These are phyloP conservation scores for Fragosphaeria purpurea DNA, from an alignment of 2,329 filamentous ascomycete genomes.

Conservation along the genomic window DNA sequence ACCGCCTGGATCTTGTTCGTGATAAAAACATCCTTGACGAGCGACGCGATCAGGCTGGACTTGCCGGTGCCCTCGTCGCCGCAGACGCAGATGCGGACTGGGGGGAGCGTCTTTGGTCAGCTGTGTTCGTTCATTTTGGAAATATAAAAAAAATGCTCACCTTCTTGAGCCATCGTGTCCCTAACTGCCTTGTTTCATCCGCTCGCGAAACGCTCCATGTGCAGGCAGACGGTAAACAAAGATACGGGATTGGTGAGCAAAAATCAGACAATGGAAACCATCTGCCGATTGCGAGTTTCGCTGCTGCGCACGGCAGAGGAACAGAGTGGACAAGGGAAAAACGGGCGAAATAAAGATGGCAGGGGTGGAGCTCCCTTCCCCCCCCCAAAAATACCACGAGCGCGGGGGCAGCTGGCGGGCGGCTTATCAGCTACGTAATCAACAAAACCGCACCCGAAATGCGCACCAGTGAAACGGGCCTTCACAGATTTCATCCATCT, in stretches of 20 bases:
- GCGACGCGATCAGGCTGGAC: constrained; percentile 83
- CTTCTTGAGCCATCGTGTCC: constrained; percentile 5
- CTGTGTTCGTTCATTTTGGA: too few relatives aligned
- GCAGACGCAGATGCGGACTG: constrained; percentile 87
- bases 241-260: not conserved
- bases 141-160: not conserved
- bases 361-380: not conserved
- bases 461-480: too few relatives aligned
- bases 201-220: too few relatives aligned
- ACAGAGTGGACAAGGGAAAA: too few relatives aligned
- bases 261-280: not conserved
- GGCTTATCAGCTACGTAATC: not conserved
- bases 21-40: constrained; percentile 96
- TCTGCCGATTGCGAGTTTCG: too few relatives aligned
- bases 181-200: too few relatives aligned
- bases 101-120: not conserved
- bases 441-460: too few relatives aligned
- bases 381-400: too few relatives aligned
- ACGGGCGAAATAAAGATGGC: not conserved
- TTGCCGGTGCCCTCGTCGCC: constrained; percentile 95
- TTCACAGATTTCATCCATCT: too few relatives aligned
- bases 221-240: not conserved
- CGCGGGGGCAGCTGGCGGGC: too few relatives aligned
- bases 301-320: too few relatives aligned
- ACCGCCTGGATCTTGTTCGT: constrained; percentile 91